A percentile compares a stretch with the other conserved stretches of the same genome.
phyloP scores from a whole-genome alignment of 257 asterid species.

The Osmanthus fragrans region DNA sequence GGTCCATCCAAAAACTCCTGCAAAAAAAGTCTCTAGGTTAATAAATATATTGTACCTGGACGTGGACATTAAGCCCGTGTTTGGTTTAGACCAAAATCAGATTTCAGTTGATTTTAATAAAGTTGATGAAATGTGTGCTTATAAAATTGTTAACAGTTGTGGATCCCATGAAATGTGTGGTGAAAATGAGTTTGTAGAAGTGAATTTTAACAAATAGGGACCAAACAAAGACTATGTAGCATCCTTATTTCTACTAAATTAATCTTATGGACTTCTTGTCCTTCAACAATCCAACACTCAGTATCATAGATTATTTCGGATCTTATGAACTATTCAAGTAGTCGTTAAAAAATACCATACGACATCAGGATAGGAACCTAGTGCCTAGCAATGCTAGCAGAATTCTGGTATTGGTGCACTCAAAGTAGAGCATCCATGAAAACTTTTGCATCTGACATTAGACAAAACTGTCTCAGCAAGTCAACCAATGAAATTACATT shows the following conservation, averaged over 20 bases:
- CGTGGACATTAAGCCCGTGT: not conserved
- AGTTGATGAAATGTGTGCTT: too few species aligned
- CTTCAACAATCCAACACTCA: not conserved
- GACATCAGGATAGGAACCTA: not conserved
- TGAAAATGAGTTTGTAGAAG: too few species aligned
- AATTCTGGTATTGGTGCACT: not conserved
- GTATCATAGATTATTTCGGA: not conserved
- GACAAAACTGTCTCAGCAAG: not conserved
- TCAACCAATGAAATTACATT: not conserved
- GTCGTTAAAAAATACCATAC: not conserved
- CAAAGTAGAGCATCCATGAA: not conserved
- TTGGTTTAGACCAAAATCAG: too few species aligned
- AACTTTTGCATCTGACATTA: not conserved
- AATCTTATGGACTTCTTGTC: not conserved
- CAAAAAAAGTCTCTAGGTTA: not conserved
- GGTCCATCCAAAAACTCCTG: not conserved
- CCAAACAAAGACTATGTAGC: not conserved
- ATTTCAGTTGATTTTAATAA: too few species aligned
- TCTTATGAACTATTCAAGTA: not conserved
- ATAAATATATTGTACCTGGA: too few species aligned
- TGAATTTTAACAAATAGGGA: too few species aligned
- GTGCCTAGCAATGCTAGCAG: not conserved
- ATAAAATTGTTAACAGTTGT: too few species aligned
- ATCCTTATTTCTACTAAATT: not conserved
- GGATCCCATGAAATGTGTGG: too few species aligned